These are phyloP conservation scores for Nakazawaea holstii DNA, from an alignment of 805 yeast species.

Conservation along the genomic window DNA sequence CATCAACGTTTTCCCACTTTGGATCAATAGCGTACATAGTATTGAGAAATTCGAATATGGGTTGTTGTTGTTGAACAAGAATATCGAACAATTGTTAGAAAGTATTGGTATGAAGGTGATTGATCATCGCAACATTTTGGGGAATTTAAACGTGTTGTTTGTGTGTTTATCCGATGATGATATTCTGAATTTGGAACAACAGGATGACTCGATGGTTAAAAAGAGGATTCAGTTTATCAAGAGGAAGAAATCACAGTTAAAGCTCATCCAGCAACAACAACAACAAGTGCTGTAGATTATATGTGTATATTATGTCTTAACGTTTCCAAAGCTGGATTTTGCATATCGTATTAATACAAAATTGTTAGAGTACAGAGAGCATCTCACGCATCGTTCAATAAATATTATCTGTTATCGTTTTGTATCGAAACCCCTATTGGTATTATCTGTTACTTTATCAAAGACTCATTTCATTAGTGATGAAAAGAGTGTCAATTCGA, in stretches of 20 bases:
- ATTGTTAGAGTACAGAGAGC: too few species aligned
- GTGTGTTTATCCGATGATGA: conserved; percentile 23
- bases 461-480: too few species aligned
- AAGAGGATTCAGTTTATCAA: conserved; percentile 3
- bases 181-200: background rate
- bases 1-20: conserved; percentile 40
- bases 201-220: background rate
- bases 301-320: background rate
- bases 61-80: conserved; percentile 36
- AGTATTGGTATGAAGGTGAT: conserved; percentile 22
- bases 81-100: conserved; percentile 39
- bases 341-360: too few species aligned
- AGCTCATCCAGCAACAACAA: background rate
- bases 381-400: too few species aligned
- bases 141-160: conserved; percentile 28
- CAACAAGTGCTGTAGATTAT: background rate
- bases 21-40: conserved; percentile 25
- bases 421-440: too few species aligned
- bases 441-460: too few species aligned
- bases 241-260: conserved; percentile 1
- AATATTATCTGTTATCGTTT: too few species aligned
- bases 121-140: conserved; percentile 26
- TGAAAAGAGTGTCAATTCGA: too few species aligned
- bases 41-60: conserved; percentile 45
- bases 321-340: background rate